Evolutionary conservation across 2,329 filamentous ascomycete species (phyloP).

Genomic region (Ophiobolus disseminans): DNA sequence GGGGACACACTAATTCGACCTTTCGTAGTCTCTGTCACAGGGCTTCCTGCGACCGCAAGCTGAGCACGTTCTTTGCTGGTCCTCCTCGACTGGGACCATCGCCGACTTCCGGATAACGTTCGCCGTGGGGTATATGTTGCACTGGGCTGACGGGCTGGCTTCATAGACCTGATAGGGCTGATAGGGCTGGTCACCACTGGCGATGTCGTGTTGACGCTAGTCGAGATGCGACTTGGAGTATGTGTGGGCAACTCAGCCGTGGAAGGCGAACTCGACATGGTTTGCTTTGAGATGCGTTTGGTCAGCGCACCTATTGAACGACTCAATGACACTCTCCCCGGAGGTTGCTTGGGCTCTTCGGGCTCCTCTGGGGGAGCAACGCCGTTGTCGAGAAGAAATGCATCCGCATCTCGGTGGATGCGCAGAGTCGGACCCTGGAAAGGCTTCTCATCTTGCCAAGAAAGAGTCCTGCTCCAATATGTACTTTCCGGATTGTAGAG

Average conservation of each 20-base stretch:
- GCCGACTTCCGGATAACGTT: too few species aligned
- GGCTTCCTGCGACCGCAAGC: too few species aligned
- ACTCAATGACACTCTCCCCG: conserved; percentile 1
- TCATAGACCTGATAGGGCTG: conserved; percentile 33
- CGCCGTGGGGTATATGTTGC: too few species aligned
- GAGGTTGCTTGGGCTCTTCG: conserved; percentile 3
- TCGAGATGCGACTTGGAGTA: conserved; percentile 10
- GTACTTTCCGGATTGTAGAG: conserved; percentile 7
- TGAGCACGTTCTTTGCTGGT: too few species aligned
- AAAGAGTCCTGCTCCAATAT: conserved; percentile 29
- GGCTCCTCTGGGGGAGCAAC: conserved; percentile 15
- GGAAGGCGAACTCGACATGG: conserved; percentile 2
- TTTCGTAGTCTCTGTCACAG: too few species aligned
- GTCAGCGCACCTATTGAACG: conserved; percentile 17
- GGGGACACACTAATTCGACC: too few species aligned
- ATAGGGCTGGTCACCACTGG: too few species aligned
- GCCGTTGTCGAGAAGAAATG: conserved; percentile 22
- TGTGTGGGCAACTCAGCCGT: neutral
- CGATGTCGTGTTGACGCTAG: too few species aligned
- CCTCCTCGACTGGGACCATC: too few species aligned
- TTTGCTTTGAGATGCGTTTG: conserved; percentile 14
- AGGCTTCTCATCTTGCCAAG: conserved; percentile 10
- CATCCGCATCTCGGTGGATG: conserved; percentile 37
- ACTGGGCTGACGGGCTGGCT: conserved; percentile 21
- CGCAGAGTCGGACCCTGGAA: conserved; percentile 19